These are phyloP conservation scores for Teratosphaeria nubilosa DNA, from an alignment of 2,329 filamentous ascomycete species.

Conservation along the genomic window DNA sequence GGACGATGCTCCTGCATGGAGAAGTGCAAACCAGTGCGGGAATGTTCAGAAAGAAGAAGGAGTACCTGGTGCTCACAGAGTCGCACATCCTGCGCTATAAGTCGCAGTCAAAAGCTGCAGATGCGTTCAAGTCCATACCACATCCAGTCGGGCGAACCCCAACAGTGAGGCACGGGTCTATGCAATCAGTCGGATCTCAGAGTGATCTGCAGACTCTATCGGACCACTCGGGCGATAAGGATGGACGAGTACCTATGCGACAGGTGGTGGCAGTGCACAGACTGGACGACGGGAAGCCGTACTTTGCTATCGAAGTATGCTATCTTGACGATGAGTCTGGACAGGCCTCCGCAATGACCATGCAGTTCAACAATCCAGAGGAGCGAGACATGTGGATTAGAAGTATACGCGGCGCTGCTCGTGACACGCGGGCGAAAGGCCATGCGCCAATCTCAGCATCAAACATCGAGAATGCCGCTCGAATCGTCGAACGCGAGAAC, in stretches of 20 bases:
- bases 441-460: slow-evolving; percentile 45
- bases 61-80: slow-evolving; percentile 62
- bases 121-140: slow-evolving; percentile 45
- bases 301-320: slow-evolving; percentile 57
- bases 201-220: slow-evolving; percentile 50
- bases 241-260: slow-evolving; percentile 50
- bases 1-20: slow-evolving; percentile 53
- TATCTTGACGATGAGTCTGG: slow-evolving; percentile 56
- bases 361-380: slow-evolving; percentile 54
- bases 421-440: slow-evolving; percentile 44
- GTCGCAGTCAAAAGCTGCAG: slow-evolving; percentile 54
- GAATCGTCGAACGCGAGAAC: slow-evolving; percentile 53
- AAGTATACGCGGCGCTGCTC: slow-evolving; percentile 50
- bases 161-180: slow-evolving; percentile 45
- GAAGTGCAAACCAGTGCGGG: slow-evolving; percentile 60
- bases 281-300: slow-evolving; percentile 56
- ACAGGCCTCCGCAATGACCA: slow-evolving; percentile 51
- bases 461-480: slow-evolving; percentile 52
- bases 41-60: slow-evolving; percentile 62
- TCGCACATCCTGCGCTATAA: slow-evolving; percentile 59
- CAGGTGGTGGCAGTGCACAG: slow-evolving; percentile 59
- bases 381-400: slow-evolving; percentile 58
- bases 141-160: slow-evolving; percentile 31
- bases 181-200: slow-evolving; percentile 49
- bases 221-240: slow-evolving; percentile 42